phyloP scores from a whole-genome alignment of 78 protist species.

The Ministeria vibrans region DNA sequence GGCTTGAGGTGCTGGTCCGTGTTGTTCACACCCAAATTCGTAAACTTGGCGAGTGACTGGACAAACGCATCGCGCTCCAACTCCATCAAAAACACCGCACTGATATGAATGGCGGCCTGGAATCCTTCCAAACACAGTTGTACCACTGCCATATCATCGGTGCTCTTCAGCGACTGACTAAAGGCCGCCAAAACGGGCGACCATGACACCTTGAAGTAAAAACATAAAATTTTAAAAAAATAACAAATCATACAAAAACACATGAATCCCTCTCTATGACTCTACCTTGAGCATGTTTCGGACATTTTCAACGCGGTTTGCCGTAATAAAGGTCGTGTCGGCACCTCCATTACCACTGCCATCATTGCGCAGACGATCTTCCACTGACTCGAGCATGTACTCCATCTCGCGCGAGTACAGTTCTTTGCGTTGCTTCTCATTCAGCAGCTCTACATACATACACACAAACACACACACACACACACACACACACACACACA shows the following conservation, averaged over 20 bases:
- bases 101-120: slow-evolving; percentile 48
- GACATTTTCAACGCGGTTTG: slow-evolving; percentile 39
- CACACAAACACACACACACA: too few relatives aligned
- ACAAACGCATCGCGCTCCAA: slow-evolving; percentile 88
- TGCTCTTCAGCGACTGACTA: slow-evolving; percentile 58
- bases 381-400: not conserved
- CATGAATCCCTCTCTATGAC: too few relatives aligned
- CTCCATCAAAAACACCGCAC: slow-evolving; percentile 53
- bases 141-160: slow-evolving; percentile 31
- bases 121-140: slow-evolving; percentile 75
- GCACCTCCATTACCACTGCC: not conserved
- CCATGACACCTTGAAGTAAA: slow-evolving; percentile 25
- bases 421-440: slow-evolving; percentile 4
- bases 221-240: not conserved
- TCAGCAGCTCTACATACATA: not conserved
- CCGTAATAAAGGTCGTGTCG: slow-evolving; percentile 14
- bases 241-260: not conserved
- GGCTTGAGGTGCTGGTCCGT: slow-evolving; percentile 34
- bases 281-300: slow-evolving; percentile 52
- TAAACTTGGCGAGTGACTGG: slow-evolving; percentile 77
- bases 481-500: too few relatives aligned
- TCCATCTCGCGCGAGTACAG: not conserved
- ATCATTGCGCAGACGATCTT: not conserved
- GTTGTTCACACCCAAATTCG: slow-evolving; percentile 40
- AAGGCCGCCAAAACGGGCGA: slow-evolving; percentile 60